Evolutionary conservation across 495 filamentous ascomycete species (phyloP).

Genomic region (Xylaria venustula): DNA sequence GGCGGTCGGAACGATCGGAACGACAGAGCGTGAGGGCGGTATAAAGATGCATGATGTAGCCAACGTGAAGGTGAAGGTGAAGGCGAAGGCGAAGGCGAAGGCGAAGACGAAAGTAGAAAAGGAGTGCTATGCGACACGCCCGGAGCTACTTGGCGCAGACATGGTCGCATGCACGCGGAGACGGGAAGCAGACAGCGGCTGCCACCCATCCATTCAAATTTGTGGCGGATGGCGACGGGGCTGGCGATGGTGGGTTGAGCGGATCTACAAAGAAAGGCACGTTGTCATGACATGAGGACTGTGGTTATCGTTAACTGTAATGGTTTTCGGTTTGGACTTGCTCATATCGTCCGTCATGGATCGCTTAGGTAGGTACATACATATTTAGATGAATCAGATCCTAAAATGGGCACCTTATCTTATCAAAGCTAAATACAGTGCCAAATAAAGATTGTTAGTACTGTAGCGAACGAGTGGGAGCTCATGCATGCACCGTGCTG

Average conservation of each 20-base stretch:
- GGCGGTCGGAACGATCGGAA: no score
- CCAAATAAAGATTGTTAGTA: no score
- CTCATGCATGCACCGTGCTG: no score
- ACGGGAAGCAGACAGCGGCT: conserved; percentile 19
- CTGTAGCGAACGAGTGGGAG: no score
- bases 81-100: neutral
- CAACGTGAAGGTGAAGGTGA: neutral
- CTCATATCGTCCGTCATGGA: no score
- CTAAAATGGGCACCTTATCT: no score
- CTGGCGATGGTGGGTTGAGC: neutral
- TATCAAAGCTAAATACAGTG: no score
- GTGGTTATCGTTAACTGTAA: no score
- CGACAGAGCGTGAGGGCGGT: no score
- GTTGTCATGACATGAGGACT: neutral
- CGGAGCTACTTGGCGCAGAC: conserved; percentile 34
- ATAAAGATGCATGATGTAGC: neutral
- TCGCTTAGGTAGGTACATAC: no score
- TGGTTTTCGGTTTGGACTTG: no score
- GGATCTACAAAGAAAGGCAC: neutral
- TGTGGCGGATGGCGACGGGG: neutral
- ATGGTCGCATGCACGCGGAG: conserved; percentile 37
- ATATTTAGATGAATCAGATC: no score
- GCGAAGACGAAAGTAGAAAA: neutral
- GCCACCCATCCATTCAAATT: conserved; percentile 31
- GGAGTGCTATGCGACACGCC: conserved; percentile 37